Conservation (phyloP, 176 grass and related monocot genomes). For the Raddia distichophylla region DNA sequence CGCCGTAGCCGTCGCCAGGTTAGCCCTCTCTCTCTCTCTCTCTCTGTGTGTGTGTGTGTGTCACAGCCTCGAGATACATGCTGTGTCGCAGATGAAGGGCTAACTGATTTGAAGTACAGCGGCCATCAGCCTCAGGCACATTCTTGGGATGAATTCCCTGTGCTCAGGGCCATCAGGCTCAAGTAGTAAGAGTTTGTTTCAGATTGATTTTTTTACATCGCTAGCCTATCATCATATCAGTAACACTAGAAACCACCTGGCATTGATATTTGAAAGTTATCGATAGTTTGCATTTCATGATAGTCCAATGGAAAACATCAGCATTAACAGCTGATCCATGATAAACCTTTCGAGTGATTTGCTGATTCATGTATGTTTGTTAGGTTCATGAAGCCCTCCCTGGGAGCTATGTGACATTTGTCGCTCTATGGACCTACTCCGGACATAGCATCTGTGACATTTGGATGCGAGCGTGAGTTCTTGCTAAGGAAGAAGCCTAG, state of each 20-base stretch:
- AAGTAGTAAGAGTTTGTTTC: constrained; percentile 41
- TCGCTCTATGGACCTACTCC: too few species aligned
- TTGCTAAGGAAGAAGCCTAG: constrained; percentile 63
- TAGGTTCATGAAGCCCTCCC: too few species aligned
- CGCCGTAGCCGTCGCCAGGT: too few species aligned
- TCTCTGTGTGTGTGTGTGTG: too few species aligned
- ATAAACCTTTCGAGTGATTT: too few species aligned
- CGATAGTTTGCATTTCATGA: background rate
- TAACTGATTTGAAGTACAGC: constrained; percentile 74
- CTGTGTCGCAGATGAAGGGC: constrained; percentile 71
- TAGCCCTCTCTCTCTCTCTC: too few species aligned
- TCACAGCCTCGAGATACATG: constrained; percentile 67
- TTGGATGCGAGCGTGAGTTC: constrained; percentile 81
- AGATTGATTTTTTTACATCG: background rate
- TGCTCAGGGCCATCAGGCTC: constrained; percentile 79
- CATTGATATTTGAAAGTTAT: background rate
- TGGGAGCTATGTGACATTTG: too few species aligned
- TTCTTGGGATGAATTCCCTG: constrained; percentile 87
- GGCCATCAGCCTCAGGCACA: constrained; percentile 64
- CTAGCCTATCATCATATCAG: too few species aligned
- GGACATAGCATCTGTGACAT: too few species aligned
- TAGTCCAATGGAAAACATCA: background rate
- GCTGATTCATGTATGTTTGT: too few species aligned
- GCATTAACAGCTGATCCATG: too few species aligned
- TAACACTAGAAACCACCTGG: background rate